A percentile compares a stretch with the other conserved stretches of the same genome.
phyloP scores from a whole-genome alignment of 179 eudicot genomes.

The Spinacia oleracea region DNA sequence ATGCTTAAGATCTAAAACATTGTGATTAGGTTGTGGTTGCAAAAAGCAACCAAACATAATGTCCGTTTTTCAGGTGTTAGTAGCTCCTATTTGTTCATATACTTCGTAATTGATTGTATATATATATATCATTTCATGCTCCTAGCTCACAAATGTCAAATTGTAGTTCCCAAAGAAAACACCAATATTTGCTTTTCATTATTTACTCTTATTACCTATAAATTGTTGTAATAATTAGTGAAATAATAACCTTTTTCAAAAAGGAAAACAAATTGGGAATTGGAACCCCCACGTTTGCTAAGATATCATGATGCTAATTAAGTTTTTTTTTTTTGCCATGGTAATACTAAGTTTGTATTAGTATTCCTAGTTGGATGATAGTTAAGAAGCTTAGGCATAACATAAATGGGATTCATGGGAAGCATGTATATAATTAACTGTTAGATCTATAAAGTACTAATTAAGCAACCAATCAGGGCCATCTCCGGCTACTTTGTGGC shows the following conservation, averaged over 20 bases:
- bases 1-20: conserved; percentile 17
- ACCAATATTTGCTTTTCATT: conserved; percentile 17
- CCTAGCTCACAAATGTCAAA: conserved; percentile 17
- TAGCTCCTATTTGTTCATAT: conserved; percentile 16
- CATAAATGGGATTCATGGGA: too few species aligned
- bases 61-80: not conserved
- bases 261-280: not conserved
- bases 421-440: too few species aligned
- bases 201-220: conserved; percentile 17
- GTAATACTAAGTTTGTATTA: too few species aligned
- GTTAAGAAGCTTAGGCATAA: too few species aligned
- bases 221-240: conserved; percentile 17
- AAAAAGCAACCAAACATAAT: conserved; percentile 14
- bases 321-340: too few species aligned
- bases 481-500: too few species aligned
- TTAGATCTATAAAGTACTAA: too few species aligned
- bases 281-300: conserved; percentile 37
- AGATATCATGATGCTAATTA: too few species aligned
- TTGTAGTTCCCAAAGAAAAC: conserved; percentile 25
- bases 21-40: conserved; percentile 14
- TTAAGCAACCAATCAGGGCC: too few species aligned
- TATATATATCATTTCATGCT: conserved; percentile 15
- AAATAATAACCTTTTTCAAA: not conserved
- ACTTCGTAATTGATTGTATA: not conserved
- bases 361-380: too few species aligned